Percentiles rank a stretch among this genome's conserved stretches.
phyloP scores from a whole-genome alignment of 116 monocot genomes.

The Thalassia testudinum region DNA sequence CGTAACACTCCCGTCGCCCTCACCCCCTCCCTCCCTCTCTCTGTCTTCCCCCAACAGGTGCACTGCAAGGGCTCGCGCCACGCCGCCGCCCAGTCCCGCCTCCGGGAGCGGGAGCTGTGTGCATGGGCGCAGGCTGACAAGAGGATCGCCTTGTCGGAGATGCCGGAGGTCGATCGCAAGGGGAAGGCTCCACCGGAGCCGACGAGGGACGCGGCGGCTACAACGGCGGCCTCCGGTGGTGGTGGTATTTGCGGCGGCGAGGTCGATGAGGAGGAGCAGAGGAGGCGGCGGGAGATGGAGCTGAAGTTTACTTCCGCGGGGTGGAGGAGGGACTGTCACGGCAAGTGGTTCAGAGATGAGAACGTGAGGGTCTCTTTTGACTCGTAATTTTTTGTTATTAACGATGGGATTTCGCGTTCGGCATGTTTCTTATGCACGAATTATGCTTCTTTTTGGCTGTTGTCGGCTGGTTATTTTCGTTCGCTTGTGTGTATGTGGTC shows the following conservation, averaged over 20 bases:
- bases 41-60: conserved; percentile 30
- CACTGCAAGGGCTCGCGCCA: conserved; percentile 66
- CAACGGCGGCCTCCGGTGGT: background rate
- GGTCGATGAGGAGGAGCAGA: conserved; percentile 3
- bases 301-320: conserved; percentile 56
- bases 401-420: background rate
- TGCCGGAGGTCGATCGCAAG: background rate
- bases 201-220: background rate
- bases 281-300: conserved; percentile 32
- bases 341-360: conserved; percentile 73
- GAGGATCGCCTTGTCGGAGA: conserved; percentile 31
- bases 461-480: too few relatives aligned
- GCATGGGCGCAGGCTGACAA: conserved; percentile 33
- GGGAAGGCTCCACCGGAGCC: background rate
- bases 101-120: conserved; percentile 34
- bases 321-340: conserved; percentile 66
- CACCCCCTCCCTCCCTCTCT: too few relatives aligned
- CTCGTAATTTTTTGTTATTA: background rate
- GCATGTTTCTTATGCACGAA: background rate
- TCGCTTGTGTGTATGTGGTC: too few relatives aligned
- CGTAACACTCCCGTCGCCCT: too few relatives aligned
- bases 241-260: background rate
- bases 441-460: too few relatives aligned
- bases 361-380: conserved; percentile 30
- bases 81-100: conserved; percentile 31